Evolutionary conservation across 768 basidiomycete genomes (phyloP).

Genomic region (Lanmaoa rubissima): DNA sequence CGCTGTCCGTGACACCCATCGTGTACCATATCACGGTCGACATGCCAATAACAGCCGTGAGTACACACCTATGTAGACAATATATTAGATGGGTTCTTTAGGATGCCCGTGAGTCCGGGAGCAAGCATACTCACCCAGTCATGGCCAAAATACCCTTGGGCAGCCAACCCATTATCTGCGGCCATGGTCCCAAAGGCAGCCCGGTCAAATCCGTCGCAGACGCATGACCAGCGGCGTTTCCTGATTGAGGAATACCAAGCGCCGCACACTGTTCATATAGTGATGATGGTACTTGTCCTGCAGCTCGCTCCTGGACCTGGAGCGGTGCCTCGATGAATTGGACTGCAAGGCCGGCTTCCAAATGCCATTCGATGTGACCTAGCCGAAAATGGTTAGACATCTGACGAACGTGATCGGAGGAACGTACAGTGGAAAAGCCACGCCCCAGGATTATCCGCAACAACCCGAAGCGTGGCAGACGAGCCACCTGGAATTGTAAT

Average conservation of each 20-base stretch:
- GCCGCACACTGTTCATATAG: constrained; percentile 73
- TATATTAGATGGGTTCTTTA: neutral
- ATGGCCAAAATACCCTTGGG: constrained; percentile 73
- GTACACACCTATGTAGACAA: constrained; percentile 59
- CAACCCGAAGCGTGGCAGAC: constrained; percentile 71
- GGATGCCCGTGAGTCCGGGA: neutral
- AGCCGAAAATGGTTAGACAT: neutral
- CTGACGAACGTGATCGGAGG: neutral
- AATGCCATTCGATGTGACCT: constrained; percentile 89
- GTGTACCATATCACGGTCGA: constrained; percentile 82
- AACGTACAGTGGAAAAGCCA: constrained; percentile 82
- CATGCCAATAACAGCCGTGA: constrained; percentile 85
- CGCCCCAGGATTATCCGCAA: constrained; percentile 90
- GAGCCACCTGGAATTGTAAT: constrained; percentile 67
- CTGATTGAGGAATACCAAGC: constrained; percentile 55
- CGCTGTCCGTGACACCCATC: constrained; percentile 67
- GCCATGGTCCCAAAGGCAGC: constrained; percentile 66
- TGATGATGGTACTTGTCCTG: constrained; percentile 48
- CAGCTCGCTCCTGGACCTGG: constrained; percentile 53
- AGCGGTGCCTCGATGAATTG: constrained; percentile 83
- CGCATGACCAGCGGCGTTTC: constrained; percentile 85
- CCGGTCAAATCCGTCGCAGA: constrained; percentile 69
- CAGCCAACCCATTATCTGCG: constrained; percentile 70
- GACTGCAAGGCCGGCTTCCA: constrained; percentile 80
- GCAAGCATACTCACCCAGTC: constrained; percentile 51